Conservation (phyloP, 306 rosid genomes). For the Dalbergia cochinchinensis region DNA sequence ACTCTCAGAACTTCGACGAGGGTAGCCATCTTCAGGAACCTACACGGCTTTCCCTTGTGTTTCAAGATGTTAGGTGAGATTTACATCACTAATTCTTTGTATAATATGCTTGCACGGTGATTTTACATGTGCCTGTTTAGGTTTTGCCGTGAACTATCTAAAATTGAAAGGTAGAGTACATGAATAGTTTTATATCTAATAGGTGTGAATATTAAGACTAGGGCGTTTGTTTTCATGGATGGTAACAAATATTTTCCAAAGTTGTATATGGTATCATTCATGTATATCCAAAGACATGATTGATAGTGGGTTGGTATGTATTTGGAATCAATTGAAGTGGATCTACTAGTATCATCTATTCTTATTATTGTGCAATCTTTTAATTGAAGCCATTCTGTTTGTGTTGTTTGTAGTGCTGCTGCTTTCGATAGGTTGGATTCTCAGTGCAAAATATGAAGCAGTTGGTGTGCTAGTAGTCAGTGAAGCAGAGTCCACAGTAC, state of each 20-base stretch:
- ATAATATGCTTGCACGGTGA: not conserved
- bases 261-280: not conserved
- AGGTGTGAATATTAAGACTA: not conserved
- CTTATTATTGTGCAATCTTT: slow-evolving; percentile 10
- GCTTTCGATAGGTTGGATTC: slow-evolving; percentile 37
- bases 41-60: slow-evolving; percentile 43
- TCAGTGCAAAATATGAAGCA: slow-evolving; percentile 32
- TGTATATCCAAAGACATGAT: not conserved
- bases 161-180: too few relatives aligned
- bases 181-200: too few relatives aligned
- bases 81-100: not conserved
- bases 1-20: slow-evolving; percentile 84
- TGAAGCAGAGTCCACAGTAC: slow-evolving; percentile 17
- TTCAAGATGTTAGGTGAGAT: slow-evolving; percentile 55
- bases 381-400: slow-evolving; percentile 27
- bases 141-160: not conserved
- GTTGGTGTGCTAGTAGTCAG: not conserved
- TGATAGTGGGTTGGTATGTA: not conserved
- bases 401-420: slow-evolving; percentile 34
- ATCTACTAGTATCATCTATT: slow-evolving; percentile 19
- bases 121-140: not conserved
- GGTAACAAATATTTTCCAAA: not conserved
- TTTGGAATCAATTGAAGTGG: not conserved
- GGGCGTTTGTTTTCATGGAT: slow-evolving; percentile 13
- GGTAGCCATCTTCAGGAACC: slow-evolving; percentile 64